Percentiles rank a stretch among this genome's conserved stretches.
These are phyloP conservation scores for Musa troglodytarum DNA, from an alignment of 176 grass and related monocot genomes.

Conservation along the genomic window DNA sequence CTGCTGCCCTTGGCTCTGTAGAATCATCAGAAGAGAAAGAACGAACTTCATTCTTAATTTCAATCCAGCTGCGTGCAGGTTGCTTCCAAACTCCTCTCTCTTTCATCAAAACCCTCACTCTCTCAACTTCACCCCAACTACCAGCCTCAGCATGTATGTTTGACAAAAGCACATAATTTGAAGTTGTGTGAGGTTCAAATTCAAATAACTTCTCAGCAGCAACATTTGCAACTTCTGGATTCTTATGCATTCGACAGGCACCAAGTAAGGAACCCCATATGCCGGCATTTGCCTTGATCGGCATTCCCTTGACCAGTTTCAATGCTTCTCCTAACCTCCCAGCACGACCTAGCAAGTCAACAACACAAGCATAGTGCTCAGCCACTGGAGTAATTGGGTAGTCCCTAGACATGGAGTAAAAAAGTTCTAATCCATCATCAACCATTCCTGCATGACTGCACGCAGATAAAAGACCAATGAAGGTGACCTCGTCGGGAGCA, in stretches of 20 bases:
- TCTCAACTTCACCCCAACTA: slow-evolving; percentile 52
- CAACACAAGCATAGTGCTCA: slow-evolving; percentile 61
- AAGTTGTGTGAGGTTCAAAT: slow-evolving; percentile 43
- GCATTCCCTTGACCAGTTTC: slow-evolving; percentile 45
- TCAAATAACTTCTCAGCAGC: slow-evolving; percentile 38
- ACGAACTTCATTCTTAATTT: slow-evolving; percentile 18
- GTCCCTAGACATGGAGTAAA: slow-evolving; percentile 30
- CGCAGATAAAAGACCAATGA: slow-evolving; percentile 40
- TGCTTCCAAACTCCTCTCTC: slow-evolving; percentile 37
- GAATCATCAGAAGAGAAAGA: slow-evolving; percentile 20
- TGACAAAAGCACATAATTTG: slow-evolving; percentile 52
- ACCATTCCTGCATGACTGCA: slow-evolving; percentile 41
- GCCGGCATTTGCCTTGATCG: slow-evolving; percentile 30
- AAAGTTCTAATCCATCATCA: slow-evolving; percentile 36
- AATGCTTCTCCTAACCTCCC: slow-evolving; percentile 38
- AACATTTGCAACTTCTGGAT: slow-evolving; percentile 31
- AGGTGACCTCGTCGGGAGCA: slow-evolving; percentile 41
- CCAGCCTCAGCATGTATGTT: slow-evolving; percentile 46
- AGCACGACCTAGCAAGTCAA: slow-evolving; percentile 46
- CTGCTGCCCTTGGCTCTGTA: neutral
- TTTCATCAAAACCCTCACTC: slow-evolving; percentile 39
- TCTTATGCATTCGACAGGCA: slow-evolving; percentile 46
- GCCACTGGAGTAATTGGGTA: slow-evolving; percentile 31
- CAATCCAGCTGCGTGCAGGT: slow-evolving; percentile 39
- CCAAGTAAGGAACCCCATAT: slow-evolving; percentile 58